Percentiles rank a stretch among this genome's conserved stretches.
Conservation (phyloP, 2,329 filamentous ascomycete species). For the Fusarium protoensiforme region DNA sequence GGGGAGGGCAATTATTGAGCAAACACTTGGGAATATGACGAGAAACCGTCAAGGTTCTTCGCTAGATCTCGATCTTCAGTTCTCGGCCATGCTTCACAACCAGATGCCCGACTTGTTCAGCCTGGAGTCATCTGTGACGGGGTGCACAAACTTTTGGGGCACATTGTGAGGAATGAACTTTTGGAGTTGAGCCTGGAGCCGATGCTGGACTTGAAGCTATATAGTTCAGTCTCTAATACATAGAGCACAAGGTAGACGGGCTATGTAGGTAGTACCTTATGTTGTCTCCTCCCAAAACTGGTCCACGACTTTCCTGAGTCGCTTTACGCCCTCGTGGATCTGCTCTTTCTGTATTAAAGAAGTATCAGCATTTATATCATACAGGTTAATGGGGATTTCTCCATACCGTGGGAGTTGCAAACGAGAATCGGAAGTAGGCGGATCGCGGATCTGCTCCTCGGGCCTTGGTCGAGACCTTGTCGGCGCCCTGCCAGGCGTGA, state of each 20-base stretch:
- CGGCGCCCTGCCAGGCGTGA: background rate
- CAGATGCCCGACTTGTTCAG: background rate
- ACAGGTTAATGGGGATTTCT: background rate
- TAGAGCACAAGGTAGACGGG: background rate
- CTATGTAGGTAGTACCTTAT: background rate
- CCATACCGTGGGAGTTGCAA: background rate
- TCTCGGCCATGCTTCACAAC: background rate
- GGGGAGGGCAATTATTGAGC: background rate
- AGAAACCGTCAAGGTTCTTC: background rate
- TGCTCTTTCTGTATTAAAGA: background rate
- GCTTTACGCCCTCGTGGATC: background rate
- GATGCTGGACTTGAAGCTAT: background rate
- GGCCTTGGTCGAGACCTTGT: background rate
- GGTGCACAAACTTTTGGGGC: background rate
- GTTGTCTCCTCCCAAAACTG: background rate
- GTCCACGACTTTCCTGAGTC: background rate
- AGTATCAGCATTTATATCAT: background rate
- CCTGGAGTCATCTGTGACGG: background rate
- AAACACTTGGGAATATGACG: background rate
- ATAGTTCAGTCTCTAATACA: background rate
- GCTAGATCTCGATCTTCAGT: background rate
- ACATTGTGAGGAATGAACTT: background rate
- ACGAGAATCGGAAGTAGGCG: background rate
- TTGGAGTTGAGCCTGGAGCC: background rate
- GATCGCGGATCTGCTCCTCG: background rate